Evolutionary conservation across 2,329 filamentous ascomycete species (phyloP), one percentile per base, ranked within the genome.

Genomic region (Bipolaris sorokiniana): DNA sequence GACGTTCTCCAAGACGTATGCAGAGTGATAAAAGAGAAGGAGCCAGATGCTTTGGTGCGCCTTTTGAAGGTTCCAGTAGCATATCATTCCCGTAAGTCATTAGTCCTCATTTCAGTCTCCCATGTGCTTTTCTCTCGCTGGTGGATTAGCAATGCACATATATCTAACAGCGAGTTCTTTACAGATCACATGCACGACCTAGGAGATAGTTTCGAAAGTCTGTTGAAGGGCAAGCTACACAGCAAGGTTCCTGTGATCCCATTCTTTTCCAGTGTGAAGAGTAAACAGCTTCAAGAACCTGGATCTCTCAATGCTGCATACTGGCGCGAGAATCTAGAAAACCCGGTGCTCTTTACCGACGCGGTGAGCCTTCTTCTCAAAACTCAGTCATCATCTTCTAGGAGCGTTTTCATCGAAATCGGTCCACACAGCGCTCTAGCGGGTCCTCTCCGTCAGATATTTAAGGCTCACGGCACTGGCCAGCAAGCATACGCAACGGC

Each of bases 11-110:
- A 62, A 1, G 38, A 42, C 0, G 48, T 60, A 3, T 3, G 64
- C 0, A 20, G 28, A 0, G 6, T 9, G 1, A 48, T 48, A 5
- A 5, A 7, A 2, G 11, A 28, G 7, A 7, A 22, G 5, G 13
- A 50, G 55, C 71, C 33, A 4, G 63, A 68, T 3, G 72, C 71
- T 4, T 42, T 63, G 2, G 54, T 45, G 0, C 34, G 61, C 2
- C 5, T 10, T 5, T 56, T 74, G 0, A 52, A 59, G 7, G 66
- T 73, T 28, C 36, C 33, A 9, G 40, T 46, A 26, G 70, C 72
- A 1, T 75, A 75, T 44, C 71, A 75, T 51, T 75, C 71, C 11
- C 36, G 36, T 38, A 38, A 16, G 36, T 16, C 16, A 38, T 15
- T n/a, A 15, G 11, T 9, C 13, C 33, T n/a, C 33, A n/a, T n/a